Conservation (phyloP, 148 eudicot species). For the Dianthus caryophyllus region DNA sequence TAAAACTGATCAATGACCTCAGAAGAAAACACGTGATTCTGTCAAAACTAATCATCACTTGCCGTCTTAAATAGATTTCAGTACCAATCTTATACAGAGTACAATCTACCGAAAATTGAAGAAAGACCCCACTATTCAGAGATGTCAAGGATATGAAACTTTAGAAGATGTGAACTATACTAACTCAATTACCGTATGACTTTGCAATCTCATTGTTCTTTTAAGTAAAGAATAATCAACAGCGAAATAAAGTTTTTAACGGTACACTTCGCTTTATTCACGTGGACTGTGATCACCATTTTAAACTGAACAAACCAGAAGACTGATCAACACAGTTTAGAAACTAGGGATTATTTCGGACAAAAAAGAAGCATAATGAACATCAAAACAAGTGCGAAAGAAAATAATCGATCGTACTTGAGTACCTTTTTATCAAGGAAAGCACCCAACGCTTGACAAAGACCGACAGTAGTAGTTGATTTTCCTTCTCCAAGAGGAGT, state of each 20-base stretch:
- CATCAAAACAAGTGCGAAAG: too few relatives aligned
- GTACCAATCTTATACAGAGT: background rate
- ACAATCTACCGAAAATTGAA: background rate
- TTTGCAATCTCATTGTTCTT: too few relatives aligned
- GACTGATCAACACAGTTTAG: too few relatives aligned
- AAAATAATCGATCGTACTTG: too few relatives aligned
- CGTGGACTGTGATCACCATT: too few relatives aligned
- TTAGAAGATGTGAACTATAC: too few relatives aligned
- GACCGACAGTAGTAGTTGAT: conserved; percentile 97
- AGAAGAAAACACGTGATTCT: conserved; percentile 4
- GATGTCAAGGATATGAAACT: background rate
- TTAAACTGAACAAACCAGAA: too few relatives aligned
- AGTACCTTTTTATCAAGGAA: conserved; percentile 88
- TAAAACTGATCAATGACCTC: conserved; percentile 15
- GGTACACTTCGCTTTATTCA: too few relatives aligned
- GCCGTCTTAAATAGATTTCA: background rate
- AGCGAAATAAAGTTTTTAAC: background rate
- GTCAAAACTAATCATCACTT: background rate
- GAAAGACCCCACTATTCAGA: background rate
- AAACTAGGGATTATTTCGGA: too few relatives aligned
- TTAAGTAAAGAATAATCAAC: too few relatives aligned
- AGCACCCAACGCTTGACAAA: conserved; percentile 97
- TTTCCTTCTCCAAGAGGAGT: conserved; percentile 99
- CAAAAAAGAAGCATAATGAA: too few relatives aligned
- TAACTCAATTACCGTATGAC: too few relatives aligned